A percentile compares a stretch with the other conserved stretches of the same genome.
Evolutionary conservation across 352 stramenopile species (phyloP).

Genomic region (Globisporangium spiculum): DNA sequence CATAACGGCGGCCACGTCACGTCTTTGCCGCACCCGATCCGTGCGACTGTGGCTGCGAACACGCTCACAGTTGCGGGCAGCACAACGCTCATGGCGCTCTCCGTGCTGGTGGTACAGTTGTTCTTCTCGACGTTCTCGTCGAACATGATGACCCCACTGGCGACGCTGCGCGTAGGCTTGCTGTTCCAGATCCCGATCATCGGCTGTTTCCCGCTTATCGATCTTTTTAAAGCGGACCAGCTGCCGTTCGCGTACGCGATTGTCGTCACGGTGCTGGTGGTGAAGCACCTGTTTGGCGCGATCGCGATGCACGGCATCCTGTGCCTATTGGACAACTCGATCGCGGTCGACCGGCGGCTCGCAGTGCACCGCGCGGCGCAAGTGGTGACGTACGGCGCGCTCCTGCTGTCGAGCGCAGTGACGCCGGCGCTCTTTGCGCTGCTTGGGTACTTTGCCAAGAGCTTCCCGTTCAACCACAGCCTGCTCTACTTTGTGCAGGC

Average conservation of each 20-base stretch:
- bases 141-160: constrained; percentile 73
- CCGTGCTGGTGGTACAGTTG: constrained; percentile 52
- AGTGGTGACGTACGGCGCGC: constrained; percentile 50
- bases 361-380: constrained; percentile 67
- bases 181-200: constrained; percentile 76
- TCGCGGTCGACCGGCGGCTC: constrained; percentile 64
- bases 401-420: constrained; percentile 51
- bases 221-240: constrained; percentile 67
- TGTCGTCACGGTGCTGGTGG: constrained; percentile 51
- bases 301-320: constrained; percentile 68
- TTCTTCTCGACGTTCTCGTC: constrained; percentile 49
- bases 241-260: constrained; percentile 59
- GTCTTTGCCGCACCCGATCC: constrained; percentile 24
- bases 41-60: constrained; percentile 46
- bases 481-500: constrained; percentile 75
- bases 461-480: constrained; percentile 78
- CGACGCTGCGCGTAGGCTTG: constrained; percentile 68
- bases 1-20: constrained; percentile 8
- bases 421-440: constrained; percentile 65
- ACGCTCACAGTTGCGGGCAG: constrained; percentile 57
- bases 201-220: constrained; percentile 64
- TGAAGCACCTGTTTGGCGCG: constrained; percentile 61
- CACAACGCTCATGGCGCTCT: constrained; percentile 47
- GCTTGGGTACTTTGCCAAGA: constrained; percentile 70
- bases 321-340: constrained; percentile 76